Conservation (phyloP, 2,329 filamentous ascomycete genomes). For the Chrysoporthe puriensis region DNA sequence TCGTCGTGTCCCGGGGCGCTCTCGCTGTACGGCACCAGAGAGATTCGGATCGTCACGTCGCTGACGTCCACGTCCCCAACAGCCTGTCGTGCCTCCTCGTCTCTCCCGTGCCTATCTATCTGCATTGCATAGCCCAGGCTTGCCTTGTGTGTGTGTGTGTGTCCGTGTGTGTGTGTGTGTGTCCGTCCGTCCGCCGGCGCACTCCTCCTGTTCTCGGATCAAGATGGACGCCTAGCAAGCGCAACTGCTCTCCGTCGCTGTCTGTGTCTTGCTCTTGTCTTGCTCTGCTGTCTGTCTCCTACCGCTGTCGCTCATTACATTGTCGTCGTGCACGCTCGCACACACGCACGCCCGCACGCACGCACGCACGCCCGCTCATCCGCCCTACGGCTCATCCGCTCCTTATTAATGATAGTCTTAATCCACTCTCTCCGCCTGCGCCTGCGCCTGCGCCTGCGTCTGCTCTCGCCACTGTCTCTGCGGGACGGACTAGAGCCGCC, state of each 20-base stretch:
- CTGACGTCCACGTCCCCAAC: neutral
- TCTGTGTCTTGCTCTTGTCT: slow-evolving; percentile 14
- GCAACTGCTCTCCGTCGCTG: slow-evolving; percentile 6
- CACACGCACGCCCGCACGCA: too few relatives aligned
- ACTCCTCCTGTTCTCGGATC: neutral
- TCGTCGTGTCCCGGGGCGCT: neutral
- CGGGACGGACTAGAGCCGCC: neutral
- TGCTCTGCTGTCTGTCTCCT: slow-evolving; percentile 14
- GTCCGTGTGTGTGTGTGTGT: neutral
- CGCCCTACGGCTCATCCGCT: neutral
- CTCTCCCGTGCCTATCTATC: slow-evolving; percentile 1
- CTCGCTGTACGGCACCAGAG: slow-evolving; percentile 14
- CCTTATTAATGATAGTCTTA: slow-evolving; percentile 13
- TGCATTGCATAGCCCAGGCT: neutral
- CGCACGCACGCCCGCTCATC: too few relatives aligned
- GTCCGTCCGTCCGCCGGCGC: neutral
- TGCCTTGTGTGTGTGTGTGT: neutral
- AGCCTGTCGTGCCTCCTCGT: slow-evolving; percentile 15
- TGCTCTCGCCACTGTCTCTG: too few relatives aligned
- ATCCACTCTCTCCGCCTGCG: slow-evolving; percentile 9
- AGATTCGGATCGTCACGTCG: slow-evolving; percentile 28
- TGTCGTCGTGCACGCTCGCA: too few relatives aligned
- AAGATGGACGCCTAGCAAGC: slow-evolving; percentile 25
- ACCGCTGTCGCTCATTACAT: slow-evolving; percentile 20
- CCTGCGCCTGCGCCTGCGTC: neutral